Percentiles rank a stretch among this genome's conserved stretches.
These are phyloP conservation scores for Saxophila tyrrhenica DNA, from an alignment of 495 filamentous ascomycete species.

Conservation along the genomic window DNA sequence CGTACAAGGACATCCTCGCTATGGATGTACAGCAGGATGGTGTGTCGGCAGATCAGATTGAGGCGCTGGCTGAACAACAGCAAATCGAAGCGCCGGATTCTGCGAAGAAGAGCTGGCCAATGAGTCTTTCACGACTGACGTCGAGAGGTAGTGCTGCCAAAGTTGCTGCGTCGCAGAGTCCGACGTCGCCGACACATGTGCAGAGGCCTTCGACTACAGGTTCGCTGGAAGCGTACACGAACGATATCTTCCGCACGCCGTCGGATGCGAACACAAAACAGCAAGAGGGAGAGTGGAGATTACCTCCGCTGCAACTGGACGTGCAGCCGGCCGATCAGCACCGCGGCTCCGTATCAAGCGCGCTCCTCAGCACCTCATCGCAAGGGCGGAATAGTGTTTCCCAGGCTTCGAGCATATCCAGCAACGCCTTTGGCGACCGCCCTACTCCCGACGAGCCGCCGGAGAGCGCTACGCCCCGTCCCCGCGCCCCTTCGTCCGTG, in stretches of 20 bases:
- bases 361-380: constrained; percentile 13
- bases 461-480: not conserved
- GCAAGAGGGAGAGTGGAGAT: constrained; percentile 1
- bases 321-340: constrained; percentile 3
- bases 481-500: not conserved
- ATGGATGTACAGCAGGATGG: constrained; percentile 74
- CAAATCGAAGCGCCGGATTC: constrained; percentile 25
- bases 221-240: constrained; percentile 9
- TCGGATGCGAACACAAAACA: constrained; percentile 8
- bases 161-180: constrained; percentile 14
- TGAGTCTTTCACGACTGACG: constrained; percentile 18
- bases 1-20: constrained; percentile 76
- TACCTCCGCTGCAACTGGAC: constrained; percentile 19
- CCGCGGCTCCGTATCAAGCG: constrained; percentile 10
- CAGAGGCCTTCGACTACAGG: constrained; percentile 6
- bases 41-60: constrained; percentile 18
- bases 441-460: not conserved
- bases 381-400: constrained; percentile 5
- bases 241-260: constrained; percentile 18
- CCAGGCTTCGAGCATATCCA: constrained; percentile 13
- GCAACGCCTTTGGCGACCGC: not conserved
- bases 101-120: constrained; percentile 19
- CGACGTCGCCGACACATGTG: constrained; percentile 9
- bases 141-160: constrained; percentile 23
- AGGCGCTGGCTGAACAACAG: constrained; percentile 3